phyloP scores from a whole-genome alignment of 2,329 filamentous ascomycete species.

The Aspergillus puulaauensis region DNA sequence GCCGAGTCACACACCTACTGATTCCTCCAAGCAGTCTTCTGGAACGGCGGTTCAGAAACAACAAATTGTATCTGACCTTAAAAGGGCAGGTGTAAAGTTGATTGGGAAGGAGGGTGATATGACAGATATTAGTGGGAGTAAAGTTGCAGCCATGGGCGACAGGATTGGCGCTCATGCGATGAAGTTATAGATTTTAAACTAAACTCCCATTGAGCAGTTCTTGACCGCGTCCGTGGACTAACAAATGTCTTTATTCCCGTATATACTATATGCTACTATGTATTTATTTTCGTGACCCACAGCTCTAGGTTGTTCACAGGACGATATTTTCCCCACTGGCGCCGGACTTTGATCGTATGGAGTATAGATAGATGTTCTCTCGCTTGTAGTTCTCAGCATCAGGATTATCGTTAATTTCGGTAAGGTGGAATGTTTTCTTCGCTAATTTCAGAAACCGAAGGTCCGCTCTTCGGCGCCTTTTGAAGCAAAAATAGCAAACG shows the following conservation, averaged over 20 bases:
- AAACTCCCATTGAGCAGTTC: not conserved
- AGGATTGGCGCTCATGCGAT: constrained; percentile 31
- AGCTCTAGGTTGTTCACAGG: not conserved
- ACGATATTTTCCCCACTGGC: not conserved
- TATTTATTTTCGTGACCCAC: not conserved
- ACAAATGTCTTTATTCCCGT: not conserved
- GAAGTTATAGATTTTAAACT: constrained; percentile 32
- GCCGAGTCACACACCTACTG: constrained; percentile 64
- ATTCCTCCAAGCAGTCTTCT: constrained; percentile 46
- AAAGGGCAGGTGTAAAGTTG: constrained; percentile 84
- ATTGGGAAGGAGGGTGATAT: constrained; percentile 88
- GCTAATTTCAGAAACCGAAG: constrained; percentile 72
- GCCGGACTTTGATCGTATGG: constrained; percentile 29
- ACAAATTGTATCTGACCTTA: constrained; percentile 65
- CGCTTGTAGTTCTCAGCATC: constrained; percentile 33
- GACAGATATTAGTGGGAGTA: constrained; percentile 78
- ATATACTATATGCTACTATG: not conserved
- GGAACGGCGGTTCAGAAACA: constrained; percentile 47
- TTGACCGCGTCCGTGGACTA: not conserved
- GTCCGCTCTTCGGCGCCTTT: constrained; percentile 81
- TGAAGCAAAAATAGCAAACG: constrained; percentile 89
- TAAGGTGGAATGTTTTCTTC: constrained; percentile 64
- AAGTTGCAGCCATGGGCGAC: constrained; percentile 51
- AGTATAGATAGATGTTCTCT: constrained; percentile 42
- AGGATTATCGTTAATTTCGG: constrained; percentile 60